Percentiles rank a stretch among this genome's conserved stretches.
Evolutionary conservation across 495 filamentous ascomycete species (phyloP).

Genomic region (Platismatia glauca): DNA sequence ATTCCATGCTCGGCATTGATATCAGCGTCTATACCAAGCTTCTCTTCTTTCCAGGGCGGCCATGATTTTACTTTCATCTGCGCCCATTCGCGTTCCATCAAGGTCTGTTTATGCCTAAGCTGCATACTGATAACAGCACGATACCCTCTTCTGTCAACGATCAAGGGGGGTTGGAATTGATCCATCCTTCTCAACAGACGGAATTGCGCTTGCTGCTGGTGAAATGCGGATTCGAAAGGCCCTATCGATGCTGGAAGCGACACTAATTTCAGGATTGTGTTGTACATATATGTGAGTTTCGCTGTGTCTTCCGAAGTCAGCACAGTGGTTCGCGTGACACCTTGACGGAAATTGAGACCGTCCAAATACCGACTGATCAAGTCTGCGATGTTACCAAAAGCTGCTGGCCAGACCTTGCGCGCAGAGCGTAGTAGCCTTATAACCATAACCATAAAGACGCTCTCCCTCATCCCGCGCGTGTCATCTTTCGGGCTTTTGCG

Average conservation of each 20-base stretch:
- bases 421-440: conserved; percentile 52
- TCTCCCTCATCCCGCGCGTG: conserved; percentile 10
- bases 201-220: conserved; percentile 56
- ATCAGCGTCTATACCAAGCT: conserved; percentile 47
- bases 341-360: conserved; percentile 14
- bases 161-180: conserved; percentile 43
- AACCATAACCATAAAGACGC: conserved; percentile 33
- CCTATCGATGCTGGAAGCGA: conserved; percentile 40
- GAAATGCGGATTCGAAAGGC: conserved; percentile 40
- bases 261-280: conserved; percentile 47
- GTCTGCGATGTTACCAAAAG: conserved; percentile 38
- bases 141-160: conserved; percentile 54
- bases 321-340: background rate
- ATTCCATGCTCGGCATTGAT: conserved; percentile 46
- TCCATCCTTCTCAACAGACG: conserved; percentile 55
- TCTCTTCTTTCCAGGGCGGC: conserved; percentile 65
- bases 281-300: conserved; percentile 33
- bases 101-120: conserved; percentile 55
- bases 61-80: conserved; percentile 52
- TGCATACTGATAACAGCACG: conserved; percentile 51
- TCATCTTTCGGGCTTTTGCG: background rate
- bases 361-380: conserved; percentile 25
- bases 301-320: conserved; percentile 9
- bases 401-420: conserved; percentile 47
- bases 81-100: conserved; percentile 48